These are phyloP conservation scores for Epichloe coenophiala DNA, from an alignment of 2,329 filamentous ascomycete species.

Conservation along the genomic window DNA sequence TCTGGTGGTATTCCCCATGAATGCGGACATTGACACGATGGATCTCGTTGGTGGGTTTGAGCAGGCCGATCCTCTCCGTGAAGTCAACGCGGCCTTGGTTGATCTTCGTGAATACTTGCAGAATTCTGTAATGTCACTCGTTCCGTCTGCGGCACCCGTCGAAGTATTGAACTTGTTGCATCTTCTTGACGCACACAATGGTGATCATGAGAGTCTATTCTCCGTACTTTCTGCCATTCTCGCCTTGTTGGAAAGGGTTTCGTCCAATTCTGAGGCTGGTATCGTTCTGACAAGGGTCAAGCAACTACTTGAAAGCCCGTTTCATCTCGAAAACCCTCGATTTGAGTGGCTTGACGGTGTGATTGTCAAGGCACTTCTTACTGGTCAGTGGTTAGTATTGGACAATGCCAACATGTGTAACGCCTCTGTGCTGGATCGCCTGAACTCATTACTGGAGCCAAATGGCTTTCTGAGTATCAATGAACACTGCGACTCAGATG, in stretches of 20 bases:
- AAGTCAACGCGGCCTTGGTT: constrained; percentile 45
- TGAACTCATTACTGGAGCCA: constrained; percentile 89
- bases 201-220: constrained; percentile 24
- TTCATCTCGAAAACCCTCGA: constrained; percentile 54
- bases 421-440: constrained; percentile 80
- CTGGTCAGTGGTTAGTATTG: constrained; percentile 83
- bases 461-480: constrained; percentile 82
- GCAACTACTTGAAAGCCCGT: constrained; percentile 36
- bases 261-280: constrained; percentile 32
- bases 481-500: constrained; percentile 75
- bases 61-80: constrained; percentile 71
- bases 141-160: constrained; percentile 32
- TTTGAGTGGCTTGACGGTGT: constrained; percentile 97
- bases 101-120: constrained; percentile 38
- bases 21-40: constrained; percentile 92
- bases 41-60: constrained; percentile 95
- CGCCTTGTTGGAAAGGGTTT: constrained; percentile 26
- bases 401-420: constrained; percentile 97
- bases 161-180: constrained; percentile 38
- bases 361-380: constrained; percentile 72
- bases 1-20: constrained; percentile 75
- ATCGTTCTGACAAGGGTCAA: constrained; percentile 34
- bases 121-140: constrained; percentile 30
- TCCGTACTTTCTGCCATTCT: constrained; percentile 25
- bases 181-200: constrained; percentile 29